Evolutionary conservation across 352 stramenopile species (phyloP).

Genomic region (Sclerospora graminicola): DNA sequence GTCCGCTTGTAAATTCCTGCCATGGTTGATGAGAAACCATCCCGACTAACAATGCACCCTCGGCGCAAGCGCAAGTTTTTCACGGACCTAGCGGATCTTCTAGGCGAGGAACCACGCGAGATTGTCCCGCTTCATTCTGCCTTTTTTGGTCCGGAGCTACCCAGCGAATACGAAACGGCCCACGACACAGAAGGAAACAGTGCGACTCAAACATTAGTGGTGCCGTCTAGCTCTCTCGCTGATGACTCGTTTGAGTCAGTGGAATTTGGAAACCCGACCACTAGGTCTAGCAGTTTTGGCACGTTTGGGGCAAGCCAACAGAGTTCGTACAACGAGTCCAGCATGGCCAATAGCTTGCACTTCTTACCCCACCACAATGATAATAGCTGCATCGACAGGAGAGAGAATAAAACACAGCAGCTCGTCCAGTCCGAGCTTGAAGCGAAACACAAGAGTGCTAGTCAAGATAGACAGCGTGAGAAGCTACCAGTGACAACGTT

Average conservation of each 20-base stretch:
- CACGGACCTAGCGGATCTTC: slow-evolving; percentile 35
- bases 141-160: slow-evolving; percentile 21
- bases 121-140: slow-evolving; percentile 25
- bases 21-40: no score
- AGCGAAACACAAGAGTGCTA: slow-evolving; percentile 5
- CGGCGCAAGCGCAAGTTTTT: slow-evolving; percentile 79
- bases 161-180: not conserved
- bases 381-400: slow-evolving; percentile 8
- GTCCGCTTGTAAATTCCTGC: not conserved
- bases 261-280: slow-evolving; percentile 23
- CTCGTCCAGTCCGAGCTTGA: slow-evolving; percentile 14
- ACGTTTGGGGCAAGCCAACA: slow-evolving; percentile 21
- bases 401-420: slow-evolving; percentile 6
- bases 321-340: slow-evolving; percentile 34
- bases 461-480: slow-evolving; percentile 1
- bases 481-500: slow-evolving; percentile 21
- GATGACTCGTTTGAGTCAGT: slow-evolving; percentile 37
- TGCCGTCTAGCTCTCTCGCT: slow-evolving; percentile 15
- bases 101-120: slow-evolving; percentile 27
- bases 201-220: not conserved
- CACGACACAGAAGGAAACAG: slow-evolving; percentile 2
- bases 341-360: slow-evolving; percentile 39
- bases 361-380: slow-evolving; percentile 25
- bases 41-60: slow-evolving; percentile 30
- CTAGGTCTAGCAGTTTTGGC: slow-evolving; percentile 1